phyloP scores from a whole-genome alignment of 2,329 filamentous ascomycete species.

The Monosporascus sp. region DNA sequence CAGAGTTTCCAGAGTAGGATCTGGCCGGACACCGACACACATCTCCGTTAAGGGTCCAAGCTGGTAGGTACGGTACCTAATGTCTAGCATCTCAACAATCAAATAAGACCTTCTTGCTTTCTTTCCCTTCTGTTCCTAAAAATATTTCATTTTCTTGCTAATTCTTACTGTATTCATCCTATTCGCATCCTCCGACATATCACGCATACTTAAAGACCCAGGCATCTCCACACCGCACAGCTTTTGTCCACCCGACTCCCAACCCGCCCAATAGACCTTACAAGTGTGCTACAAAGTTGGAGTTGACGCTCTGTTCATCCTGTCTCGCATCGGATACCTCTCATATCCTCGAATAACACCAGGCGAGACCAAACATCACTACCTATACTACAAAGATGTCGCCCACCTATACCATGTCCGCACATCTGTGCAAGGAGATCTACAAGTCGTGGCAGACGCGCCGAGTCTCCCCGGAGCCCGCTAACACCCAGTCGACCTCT shows the following conservation, averaged over 20 bases:
- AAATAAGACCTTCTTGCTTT: no score
- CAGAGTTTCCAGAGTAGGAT: neutral
- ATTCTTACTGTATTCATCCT: no score
- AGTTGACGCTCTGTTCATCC: no score
- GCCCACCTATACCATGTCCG: slow-evolving; percentile 56
- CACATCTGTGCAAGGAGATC: slow-evolving; percentile 56
- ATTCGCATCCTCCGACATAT: no score
- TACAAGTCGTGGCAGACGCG: slow-evolving; percentile 52
- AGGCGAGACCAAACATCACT: neutral
- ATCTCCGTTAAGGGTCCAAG: neutral
- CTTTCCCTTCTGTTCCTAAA: no score
- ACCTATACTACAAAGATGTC: slow-evolving; percentile 37
- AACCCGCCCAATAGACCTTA: no score
- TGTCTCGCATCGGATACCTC: neutral
- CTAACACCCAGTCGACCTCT: slow-evolving; percentile 18
- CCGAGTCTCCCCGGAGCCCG: slow-evolving; percentile 32
- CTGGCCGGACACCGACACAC: neutral
- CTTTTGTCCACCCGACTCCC: no score
- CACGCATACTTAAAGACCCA: no score
- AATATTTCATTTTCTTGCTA: no score
- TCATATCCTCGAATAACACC: neutral
- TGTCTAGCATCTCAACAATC: neutral
- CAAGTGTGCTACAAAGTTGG: no score
- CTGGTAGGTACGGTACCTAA: neutral
- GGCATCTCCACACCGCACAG: no score